Conservation (phyloP, 305 asterid species). For the Fraxinus floribunda region DNA sequence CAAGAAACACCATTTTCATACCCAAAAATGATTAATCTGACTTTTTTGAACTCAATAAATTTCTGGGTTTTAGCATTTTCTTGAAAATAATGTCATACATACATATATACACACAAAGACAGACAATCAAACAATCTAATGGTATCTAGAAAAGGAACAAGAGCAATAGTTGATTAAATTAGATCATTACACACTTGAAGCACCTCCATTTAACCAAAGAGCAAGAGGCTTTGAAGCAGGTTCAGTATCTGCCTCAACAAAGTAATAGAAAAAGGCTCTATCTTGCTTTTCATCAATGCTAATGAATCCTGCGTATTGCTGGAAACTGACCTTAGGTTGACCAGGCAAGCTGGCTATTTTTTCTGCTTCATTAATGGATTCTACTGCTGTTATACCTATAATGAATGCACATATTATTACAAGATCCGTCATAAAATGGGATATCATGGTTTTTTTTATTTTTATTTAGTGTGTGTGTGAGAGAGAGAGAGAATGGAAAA, state of each 20-base stretch:
- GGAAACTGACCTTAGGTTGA: slow-evolving; percentile 45
- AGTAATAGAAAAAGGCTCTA: slow-evolving; percentile 61
- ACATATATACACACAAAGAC: neutral
- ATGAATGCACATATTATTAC: slow-evolving; percentile 21
- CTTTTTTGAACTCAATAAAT: neutral
- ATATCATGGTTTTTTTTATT: neutral
- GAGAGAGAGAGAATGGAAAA: neutral
- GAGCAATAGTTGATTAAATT: neutral
- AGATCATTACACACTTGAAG: neutral
- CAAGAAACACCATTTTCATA: neutral
- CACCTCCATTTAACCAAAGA: slow-evolving; percentile 76
- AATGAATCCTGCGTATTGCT: slow-evolving; percentile 60
- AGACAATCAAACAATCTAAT: neutral
- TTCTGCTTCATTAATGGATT: slow-evolving; percentile 32
- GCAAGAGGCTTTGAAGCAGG: slow-evolving; percentile 59
- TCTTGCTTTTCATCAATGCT: slow-evolving; percentile 40
- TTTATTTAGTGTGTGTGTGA: neutral
- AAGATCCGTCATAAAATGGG: neutral
- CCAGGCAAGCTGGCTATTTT: slow-evolving; percentile 44
- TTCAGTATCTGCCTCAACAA: slow-evolving; percentile 57
- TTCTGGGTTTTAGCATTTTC: slow-evolving; percentile 13
- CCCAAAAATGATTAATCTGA: no score
- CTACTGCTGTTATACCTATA: slow-evolving; percentile 10
- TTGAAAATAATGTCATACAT: neutral
- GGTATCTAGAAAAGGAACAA: neutral